Evolutionary conservation across 2,329 filamentous ascomycete genomes (phyloP), one percentile per base, ranked within the genome.

Genomic region (Fusarium annulatum): DNA sequence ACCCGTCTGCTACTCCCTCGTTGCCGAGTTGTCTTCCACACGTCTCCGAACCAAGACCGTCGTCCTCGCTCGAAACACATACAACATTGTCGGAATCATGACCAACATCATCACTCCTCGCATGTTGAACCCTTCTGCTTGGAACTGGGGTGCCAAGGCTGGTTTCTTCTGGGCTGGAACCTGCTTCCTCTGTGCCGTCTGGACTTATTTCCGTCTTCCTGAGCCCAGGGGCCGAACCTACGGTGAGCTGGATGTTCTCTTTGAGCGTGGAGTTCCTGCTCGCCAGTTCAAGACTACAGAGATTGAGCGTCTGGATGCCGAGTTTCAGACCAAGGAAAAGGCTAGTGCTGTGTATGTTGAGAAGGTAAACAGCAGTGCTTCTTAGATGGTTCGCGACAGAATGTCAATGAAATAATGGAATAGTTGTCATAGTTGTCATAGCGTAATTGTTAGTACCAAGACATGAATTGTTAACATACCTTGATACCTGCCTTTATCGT

Each of bases 1-100:
- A 1, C 82, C 71, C 42, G 94, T 97, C 33, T 95, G 93, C 83
- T 97, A 96, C 83, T 96, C 94, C 0, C 88, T 97, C 39, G 94
- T 97, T 9, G 89, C 85, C 2, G 85, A 87, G 75, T 69, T 86
- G 7, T 81, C 82, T 2, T 85, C 84, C 0, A 86, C 84, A 8
- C 85, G 85, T 43, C 81, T 87, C 26, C 81, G 85, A 51, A 85
- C 83, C 53, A 85, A 86, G 77, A 84, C 85, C 0, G 82, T 86
- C 23, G 85, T 85, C 18, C 76, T 87, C 23, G 85, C 83, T 12
- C 80, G 85, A 53, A 84, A 82, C 70, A 61, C 83, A 26, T 89
- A 88, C 80, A 87, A 89, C 69, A 79, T 88, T 9, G 77, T 79
- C 28, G 84, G 84, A 62, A 86, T 90, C 46, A 69, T 84, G 30